Conservation (phyloP, 2,329 filamentous ascomycete genomes). For the Nothomitra cinnamomea region DNA sequence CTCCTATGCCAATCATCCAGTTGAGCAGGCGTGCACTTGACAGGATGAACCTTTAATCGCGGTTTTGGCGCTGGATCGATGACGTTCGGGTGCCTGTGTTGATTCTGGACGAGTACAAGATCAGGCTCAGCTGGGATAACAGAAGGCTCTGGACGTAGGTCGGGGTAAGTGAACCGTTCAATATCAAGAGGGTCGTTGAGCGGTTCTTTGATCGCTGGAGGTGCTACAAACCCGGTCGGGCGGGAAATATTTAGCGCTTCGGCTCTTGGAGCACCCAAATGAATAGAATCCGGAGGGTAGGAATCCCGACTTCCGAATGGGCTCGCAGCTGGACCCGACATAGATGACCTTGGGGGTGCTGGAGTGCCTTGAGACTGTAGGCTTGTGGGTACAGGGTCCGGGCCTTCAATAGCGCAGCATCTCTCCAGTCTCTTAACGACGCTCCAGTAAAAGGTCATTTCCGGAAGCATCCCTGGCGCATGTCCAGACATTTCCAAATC, state of each 20-base stretch:
- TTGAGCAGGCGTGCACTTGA: slow-evolving; percentile 41
- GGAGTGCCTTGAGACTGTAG: background rate
- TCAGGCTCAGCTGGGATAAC: background rate
- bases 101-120: background rate
- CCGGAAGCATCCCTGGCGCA: background rate
- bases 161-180: too few relatives aligned
- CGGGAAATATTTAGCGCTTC: too few relatives aligned
- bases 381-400: slow-evolving; percentile 12
- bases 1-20: slow-evolving; percentile 56
- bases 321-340: background rate
- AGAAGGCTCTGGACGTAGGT: too few relatives aligned
- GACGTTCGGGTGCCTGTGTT: background rate
- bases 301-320: background rate
- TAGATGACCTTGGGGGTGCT: background rate
- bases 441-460: slow-evolving; percentile 10
- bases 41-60: slow-evolving; percentile 22
- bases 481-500: slow-evolving; percentile 33
- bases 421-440: slow-evolving; percentile 26
- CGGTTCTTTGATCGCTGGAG: too few relatives aligned
- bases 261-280: too few relatives aligned
- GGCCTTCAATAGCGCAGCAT: slow-evolving; percentile 39
- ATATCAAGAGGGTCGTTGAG: too few relatives aligned
- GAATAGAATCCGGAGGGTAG: too few relatives aligned
- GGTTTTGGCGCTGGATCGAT: background rate
- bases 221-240: too few relatives aligned